Percentiles rank a stretch among this genome's conserved stretches.
Evolutionary conservation across 371 early-diverging fungal species (phyloP).

Genomic region (Mucor racemosus): DNA sequence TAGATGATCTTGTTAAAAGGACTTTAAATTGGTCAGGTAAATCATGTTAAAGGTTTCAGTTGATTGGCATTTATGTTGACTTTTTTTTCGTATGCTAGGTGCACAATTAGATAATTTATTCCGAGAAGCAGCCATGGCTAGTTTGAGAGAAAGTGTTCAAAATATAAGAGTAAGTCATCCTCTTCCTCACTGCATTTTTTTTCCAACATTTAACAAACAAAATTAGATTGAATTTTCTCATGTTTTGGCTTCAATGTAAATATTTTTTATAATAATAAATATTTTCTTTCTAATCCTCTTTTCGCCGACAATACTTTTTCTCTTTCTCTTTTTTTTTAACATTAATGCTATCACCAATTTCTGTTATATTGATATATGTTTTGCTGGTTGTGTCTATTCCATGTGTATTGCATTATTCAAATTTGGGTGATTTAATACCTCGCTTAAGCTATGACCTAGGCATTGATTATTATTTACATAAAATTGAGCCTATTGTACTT

Average conservation of each 20-base stretch:
- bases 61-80: not conserved
- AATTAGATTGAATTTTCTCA: constrained; percentile 6
- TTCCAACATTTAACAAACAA: not conserved
- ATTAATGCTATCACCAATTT: not conserved
- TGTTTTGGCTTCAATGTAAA: constrained; percentile 3
- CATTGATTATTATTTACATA: constrained; percentile 1
- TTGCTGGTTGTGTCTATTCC: not conserved
- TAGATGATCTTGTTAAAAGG: constrained; percentile 30
- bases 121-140: constrained; percentile 65
- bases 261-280: not conserved
- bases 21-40: constrained; percentile 62
- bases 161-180: constrained; percentile 34
- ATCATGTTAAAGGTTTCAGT: not conserved
- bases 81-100: constrained; percentile 22
- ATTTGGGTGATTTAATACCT: not conserved
- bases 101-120: constrained; percentile 68
- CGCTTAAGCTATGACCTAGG: not conserved
- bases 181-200: not conserved
- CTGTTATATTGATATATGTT: not conserved
- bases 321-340: not conserved
- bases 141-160: constrained; percentile 60
- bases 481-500: constrained; percentile 3
- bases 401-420: not conserved
- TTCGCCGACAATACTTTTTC: not conserved
- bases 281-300: not conserved